Base-by-base conservation (phyloP, 1,284 basidiomycete genomes). In the Mycena sp. region DNA sequence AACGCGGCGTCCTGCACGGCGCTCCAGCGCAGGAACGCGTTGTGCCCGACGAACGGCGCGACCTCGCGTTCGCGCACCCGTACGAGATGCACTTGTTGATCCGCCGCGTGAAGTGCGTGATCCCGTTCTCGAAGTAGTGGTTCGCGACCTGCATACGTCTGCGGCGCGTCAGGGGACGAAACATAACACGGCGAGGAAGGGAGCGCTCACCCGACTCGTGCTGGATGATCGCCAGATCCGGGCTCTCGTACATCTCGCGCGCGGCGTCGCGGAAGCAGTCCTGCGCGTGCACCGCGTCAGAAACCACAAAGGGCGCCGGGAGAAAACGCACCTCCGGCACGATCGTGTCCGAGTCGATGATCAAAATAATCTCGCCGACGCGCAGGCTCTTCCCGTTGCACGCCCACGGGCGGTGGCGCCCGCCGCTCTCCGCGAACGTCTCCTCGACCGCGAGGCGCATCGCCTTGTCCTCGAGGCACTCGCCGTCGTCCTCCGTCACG, bases 261-360 rank as follows among this genome's bases (percentile, higher is more conserved):
- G 91, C 93, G 2, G 93, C 93, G 74, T 95, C 93, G 56, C 92
- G 84, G 73, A 95, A 89, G 72, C 92, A 95, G 72, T 94, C 93
- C 73, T 35, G 32, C 9, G 14, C 32, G 14, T 35, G 32, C 32
- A 35, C 32, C 32, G 7, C 32, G 32, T 35, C 14, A 14, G 14
- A 35, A 14, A 14, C 32, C 14, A 14, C 9, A 35, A 14, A 35
- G 14, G 14, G 32, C 7, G 32, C 32, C n/a, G n/a, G n/a, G n/a
- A 35, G 32, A 35, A 35, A 9, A 35, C 14, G 32, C 14, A 35
- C 32, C 32, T 90, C 90, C 2, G 93, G 93, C 0, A 95, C 92
- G 60, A 93, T 78, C 4, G 93, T 95, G 77, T 95, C 93, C 4
- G 91, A 88, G 70, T 94, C 93, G 70, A 93, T 84, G 69, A 93